A percentile compares a stretch with the other conserved stretches of the same genome.
Evolutionary conservation across 1,284 basidiomycete genomes (phyloP).

Genomic region (Pyrrhoderma noxium): DNA sequence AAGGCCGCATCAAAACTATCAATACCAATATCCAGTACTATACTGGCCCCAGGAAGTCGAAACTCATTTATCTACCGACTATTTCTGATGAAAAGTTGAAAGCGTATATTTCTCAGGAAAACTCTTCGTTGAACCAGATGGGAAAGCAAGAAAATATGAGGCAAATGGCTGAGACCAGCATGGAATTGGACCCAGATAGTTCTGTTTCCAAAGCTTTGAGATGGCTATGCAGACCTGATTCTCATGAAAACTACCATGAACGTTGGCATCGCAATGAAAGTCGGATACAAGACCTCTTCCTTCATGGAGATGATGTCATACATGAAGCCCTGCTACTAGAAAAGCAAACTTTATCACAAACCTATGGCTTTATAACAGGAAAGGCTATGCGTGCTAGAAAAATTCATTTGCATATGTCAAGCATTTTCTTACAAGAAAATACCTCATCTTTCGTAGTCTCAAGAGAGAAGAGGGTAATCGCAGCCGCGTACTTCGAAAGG

Average conservation of each 20-base stretch:
- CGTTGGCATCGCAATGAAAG: slow-evolving; percentile 36
- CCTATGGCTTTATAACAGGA: slow-evolving; percentile 62
- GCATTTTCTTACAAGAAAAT: slow-evolving; percentile 36
- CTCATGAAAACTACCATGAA: slow-evolving; percentile 26
- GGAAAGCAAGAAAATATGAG: background rate
- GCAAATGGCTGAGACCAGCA: background rate
- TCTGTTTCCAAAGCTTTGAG: slow-evolving; percentile 5
- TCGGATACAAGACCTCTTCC: slow-evolving; percentile 42
- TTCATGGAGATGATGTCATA: slow-evolving; percentile 43
- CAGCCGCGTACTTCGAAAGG: slow-evolving; percentile 47
- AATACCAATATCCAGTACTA: slow-evolving; percentile 48
- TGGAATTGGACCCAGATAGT: slow-evolving; percentile 1
- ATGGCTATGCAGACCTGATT: slow-evolving; percentile 3
- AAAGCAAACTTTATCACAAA: slow-evolving; percentile 54
- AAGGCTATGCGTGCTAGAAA: slow-evolving; percentile 53
- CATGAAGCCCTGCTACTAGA: slow-evolving; percentile 58
- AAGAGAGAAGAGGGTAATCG: slow-evolving; percentile 43
- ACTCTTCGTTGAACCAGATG: background rate
- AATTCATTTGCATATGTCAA: slow-evolving; percentile 51
- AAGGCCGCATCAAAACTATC: slow-evolving; percentile 57
- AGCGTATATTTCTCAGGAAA: slow-evolving; percentile 36
- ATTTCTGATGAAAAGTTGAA: slow-evolving; percentile 44
- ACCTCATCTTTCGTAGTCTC: slow-evolving; percentile 44
- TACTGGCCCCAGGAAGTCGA: slow-evolving; percentile 49
- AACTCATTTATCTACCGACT: slow-evolving; percentile 54